A percentile compares a stretch with the other conserved stretches of the same genome.
Conservation (phyloP, 2,329 filamentous ascomycete species). For the Paramyrothecium sp. region DNA sequence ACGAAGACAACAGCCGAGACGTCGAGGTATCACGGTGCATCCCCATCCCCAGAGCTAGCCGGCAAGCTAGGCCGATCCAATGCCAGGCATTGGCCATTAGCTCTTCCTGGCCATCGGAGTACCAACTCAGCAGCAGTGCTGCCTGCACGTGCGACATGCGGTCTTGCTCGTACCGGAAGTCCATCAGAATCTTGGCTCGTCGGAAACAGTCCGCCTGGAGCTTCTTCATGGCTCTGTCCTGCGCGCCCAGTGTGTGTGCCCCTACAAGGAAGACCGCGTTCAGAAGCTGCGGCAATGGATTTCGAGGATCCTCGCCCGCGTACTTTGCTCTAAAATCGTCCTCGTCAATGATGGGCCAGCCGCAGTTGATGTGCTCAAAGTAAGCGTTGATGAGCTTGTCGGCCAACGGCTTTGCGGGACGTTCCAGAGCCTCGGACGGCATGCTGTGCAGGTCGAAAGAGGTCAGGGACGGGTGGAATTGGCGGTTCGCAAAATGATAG, state of each 20-base stretch:
- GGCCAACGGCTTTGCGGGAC: constrained; percentile 45
- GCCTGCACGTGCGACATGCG: constrained; percentile 53
- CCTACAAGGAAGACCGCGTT: constrained; percentile 51
- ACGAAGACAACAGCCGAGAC: constrained; percentile 23
- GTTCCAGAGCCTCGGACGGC: constrained; percentile 44
- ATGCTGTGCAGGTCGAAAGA: constrained; percentile 34
- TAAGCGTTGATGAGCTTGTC: constrained; percentile 50
- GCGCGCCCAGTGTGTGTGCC: constrained; percentile 43
- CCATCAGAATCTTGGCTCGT: constrained; percentile 51
- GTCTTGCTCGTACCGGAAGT: constrained; percentile 51
- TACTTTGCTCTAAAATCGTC: constrained; percentile 50
- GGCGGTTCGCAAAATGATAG: constrained; percentile 31
- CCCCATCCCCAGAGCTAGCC: constrained; percentile 52
- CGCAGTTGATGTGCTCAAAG: constrained; percentile 48
- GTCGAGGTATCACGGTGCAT: constrained; percentile 41
- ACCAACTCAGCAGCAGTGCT: constrained; percentile 54
- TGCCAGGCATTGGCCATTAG: constrained; percentile 50
- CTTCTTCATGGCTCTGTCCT: constrained; percentile 36
- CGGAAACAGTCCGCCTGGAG: constrained; percentile 47
- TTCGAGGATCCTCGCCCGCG: constrained; percentile 38
- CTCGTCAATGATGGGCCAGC: constrained; percentile 51
- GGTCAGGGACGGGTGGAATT: constrained; percentile 34
- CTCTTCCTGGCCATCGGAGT: constrained; percentile 53
- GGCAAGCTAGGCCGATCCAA: constrained; percentile 52
- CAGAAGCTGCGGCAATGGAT: constrained; percentile 45